phyloP scores from a whole-genome alignment of 192 early-diverging fungal genomes.

The Coemansia asiatica region DNA sequence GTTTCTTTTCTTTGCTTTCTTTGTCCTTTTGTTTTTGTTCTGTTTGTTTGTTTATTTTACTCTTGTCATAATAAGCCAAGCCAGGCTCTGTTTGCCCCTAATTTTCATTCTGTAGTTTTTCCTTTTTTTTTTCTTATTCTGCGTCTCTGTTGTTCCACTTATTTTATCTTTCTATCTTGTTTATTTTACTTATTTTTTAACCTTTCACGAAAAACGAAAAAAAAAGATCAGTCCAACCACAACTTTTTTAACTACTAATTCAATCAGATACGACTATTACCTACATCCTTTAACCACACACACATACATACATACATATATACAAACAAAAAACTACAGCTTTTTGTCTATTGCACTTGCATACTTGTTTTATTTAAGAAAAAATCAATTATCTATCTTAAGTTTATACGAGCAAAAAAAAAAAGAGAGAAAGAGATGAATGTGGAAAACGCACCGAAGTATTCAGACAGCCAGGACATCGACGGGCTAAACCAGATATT shows the following conservation, averaged over 20 bases:
- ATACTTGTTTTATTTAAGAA: background rate
- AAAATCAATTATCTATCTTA: too few relatives aligned
- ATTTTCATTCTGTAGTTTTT: background rate
- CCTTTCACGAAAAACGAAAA: background rate
- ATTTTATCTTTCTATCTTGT: slow-evolving; percentile 8
- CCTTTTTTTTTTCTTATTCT: too few relatives aligned
- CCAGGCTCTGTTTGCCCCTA: background rate
- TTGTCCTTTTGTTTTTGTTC: background rate
- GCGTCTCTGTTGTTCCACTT: background rate
- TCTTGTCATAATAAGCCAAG: background rate
- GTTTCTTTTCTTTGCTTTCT: slow-evolving; percentile 1
- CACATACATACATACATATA: background rate
- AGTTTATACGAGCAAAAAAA: background rate
- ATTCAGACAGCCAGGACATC: slow-evolving; percentile 40
- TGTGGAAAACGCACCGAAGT: background rate
- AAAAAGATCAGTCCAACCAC: background rate
- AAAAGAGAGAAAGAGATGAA: background rate
- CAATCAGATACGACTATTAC: background rate
- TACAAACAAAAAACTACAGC: background rate
- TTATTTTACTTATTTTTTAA: slow-evolving; percentile 10
- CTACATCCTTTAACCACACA: background rate
- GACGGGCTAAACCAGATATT: slow-evolving; percentile 50
- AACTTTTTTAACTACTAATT: background rate
- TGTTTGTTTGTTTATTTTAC: background rate
- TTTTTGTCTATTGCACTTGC: background rate